Evolutionary conservation across 768 basidiomycete species (phyloP), one percentile per base, ranked within the genome.

Genomic region (Leccinum disarticulatum): DNA sequence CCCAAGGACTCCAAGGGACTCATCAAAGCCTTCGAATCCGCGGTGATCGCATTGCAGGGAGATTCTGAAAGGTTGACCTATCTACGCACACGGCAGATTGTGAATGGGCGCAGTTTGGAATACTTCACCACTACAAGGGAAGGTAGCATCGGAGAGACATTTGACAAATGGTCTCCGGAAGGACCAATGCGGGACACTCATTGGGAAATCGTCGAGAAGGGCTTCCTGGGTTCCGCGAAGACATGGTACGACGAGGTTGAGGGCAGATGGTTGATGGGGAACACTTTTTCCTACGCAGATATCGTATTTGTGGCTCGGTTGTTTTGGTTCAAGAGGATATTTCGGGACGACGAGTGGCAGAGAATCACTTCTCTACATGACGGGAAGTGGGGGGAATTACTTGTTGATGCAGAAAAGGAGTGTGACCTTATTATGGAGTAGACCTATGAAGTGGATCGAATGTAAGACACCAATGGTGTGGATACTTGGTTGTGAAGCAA

Each of bases 111-210:
- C 38, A 80, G 79, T 57, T 58, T 60, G 41, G 72, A 66, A 30
- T 77, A 76, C 65, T 84, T 80, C 61, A 63, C 75, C 19, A 51
- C 57, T 19, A 77, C 75, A 5, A 67, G 78, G 35, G 72, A 75
- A 57, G 57, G 15, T 3, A n/a, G 8, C 3, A 69, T 76, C 50
- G 77, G 77, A 6, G 68, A 61, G 47, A 66, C 68, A 14, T 60
- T 84, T 54, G 79, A 81, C 27, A 74, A 80, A 33, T 61, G 80
- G 33, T 68, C 69, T 6, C 76, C 78, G 0, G 70, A 67, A 48
- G 76, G 76, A 5, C 74, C 76, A 11, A 67, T 59, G 52, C 65
- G 73, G 15, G 69, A 69, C 6, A 71, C 54, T 10, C 70, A 74
- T 46, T 77, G 66, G 73, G 50, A 15, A n/a, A 38, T 28, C 41